phyloP scores from a whole-genome alignment of 1,284 basidiomycete genomes.

The Pascua sp. region DNA sequence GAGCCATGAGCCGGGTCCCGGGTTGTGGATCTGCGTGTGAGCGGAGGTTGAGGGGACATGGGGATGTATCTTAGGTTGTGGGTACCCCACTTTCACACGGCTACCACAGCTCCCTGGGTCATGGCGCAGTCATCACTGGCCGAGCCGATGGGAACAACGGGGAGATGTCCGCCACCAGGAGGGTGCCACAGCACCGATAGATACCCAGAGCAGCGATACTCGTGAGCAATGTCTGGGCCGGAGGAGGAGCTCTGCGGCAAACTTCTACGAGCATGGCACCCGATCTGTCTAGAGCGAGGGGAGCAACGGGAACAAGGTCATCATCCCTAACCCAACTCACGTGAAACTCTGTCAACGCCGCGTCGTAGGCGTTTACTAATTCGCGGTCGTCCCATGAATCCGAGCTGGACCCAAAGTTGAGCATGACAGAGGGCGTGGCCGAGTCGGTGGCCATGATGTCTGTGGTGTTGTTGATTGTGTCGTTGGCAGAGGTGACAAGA shows the following conservation, averaged over 20 bases:
- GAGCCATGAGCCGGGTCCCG: slow-evolving; percentile 48
- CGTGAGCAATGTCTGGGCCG: too few relatives aligned
- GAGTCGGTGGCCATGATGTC: slow-evolving; percentile 1
- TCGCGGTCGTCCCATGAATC: slow-evolving; percentile 48
- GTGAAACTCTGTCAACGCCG: slow-evolving; percentile 47
- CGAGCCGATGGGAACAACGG: too few relatives aligned
- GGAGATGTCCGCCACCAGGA: too few relatives aligned
- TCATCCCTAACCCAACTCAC: slow-evolving; percentile 20
- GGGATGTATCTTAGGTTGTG: neutral
- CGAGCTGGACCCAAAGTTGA: slow-evolving; percentile 4
- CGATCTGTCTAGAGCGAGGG: too few relatives aligned
- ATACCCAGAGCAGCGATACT: too few relatives aligned
- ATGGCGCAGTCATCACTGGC: too few relatives aligned
- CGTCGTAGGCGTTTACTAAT: slow-evolving; percentile 45
- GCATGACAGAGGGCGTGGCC: neutral
- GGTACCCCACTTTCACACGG: neutral
- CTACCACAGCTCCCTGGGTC: too few relatives aligned
- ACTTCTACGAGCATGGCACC: too few relatives aligned
- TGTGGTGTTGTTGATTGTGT: neutral
- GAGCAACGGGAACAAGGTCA: too few relatives aligned
- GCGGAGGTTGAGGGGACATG: neutral
- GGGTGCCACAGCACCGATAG: too few relatives aligned
- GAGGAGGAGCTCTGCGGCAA: too few relatives aligned
- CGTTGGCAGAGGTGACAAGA: neutral
- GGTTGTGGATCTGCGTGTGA: slow-evolving; percentile 40